Base-by-base conservation (phyloP, 495 filamentous ascomycete genomes). In the Podospora pseudoanserina region DNA sequence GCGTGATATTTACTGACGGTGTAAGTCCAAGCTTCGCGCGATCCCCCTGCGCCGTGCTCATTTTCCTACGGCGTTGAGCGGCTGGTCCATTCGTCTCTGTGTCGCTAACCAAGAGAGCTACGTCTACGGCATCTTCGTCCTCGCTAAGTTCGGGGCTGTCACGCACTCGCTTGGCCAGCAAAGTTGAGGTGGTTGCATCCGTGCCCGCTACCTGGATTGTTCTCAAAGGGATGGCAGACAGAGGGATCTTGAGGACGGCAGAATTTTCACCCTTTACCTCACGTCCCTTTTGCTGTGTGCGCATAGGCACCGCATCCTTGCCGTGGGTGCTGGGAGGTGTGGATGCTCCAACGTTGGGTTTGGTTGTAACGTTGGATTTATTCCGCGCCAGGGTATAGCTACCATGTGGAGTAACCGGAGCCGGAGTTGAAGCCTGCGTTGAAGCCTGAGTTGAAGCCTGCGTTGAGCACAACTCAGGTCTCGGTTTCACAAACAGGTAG, bases 401-500 rank as follows among this genome's bases (percentile, higher is more conserved):
- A 32, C 4, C 4, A 5, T 32, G 30, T 32, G 30, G 30, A 32
- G 30, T 32, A 32, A 7, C 30, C 1, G 30, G 30, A 32, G 4
- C 30, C 7, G 4, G 30, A 5, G 30, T 32, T 5, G 30, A 7
- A 32, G 7, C 30, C 7, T 4, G 30, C 0, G 20, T 23, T 23
- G 4, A 26, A 32, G 30, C 30, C 7, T 32, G 30, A 32, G 30
- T 32, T 5, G 30, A 7, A 32, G 7, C 30, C 7, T 6, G 59
- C 27, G 26, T 2, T 15, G 4, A 26, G 23, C 26, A n/a, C 27
- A 32, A 16, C 7, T 49, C 39, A 49, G 39, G 9, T 11, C 9
- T 49, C 23, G 61, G 61, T 68, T 83, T 71, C 64, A 96, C 87
- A 70, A 97, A 93, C 3, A 98, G 82, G 77, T 96, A 98, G 67